Base-by-base conservation (phyloP, 331 rosid genomes). In the Ulmus americana region DNA sequence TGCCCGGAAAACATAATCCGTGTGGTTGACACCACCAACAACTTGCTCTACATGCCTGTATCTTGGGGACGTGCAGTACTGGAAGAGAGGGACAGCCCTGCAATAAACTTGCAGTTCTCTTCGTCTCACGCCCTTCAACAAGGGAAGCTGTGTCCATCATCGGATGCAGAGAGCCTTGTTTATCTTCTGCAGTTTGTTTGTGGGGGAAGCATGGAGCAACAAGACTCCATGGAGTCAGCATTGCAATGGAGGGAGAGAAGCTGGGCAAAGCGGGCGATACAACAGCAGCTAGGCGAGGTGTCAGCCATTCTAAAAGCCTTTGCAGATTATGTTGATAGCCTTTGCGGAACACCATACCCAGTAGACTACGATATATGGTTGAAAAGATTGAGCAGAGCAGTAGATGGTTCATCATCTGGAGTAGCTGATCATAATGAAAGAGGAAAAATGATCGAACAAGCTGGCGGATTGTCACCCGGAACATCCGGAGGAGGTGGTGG, bases 261-360 rank as follows among this genome's bases (percentile, higher is more conserved):
- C 81, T 88, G 95, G 95, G 79, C 77, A 0, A 83, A 80, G 74
- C 86, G 95, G 4, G 5, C 52, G 28, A 75, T 88, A n/a, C 95
- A 88, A 70, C 88, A 85, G 48, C 78, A 81, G 80, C 84, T 88
- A 0, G 95, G 95, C 10, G 78, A 83, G 68, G 86, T 81, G 71
- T 88, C 95, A 58, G 77, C 92, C 22, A 63, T 88, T 1, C 76
- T 88, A 54, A 88, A 88, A 72, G 95, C 90, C 58, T 88, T 88
- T 76, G 95, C 95, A 7, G 95, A 88, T 57, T 88, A 88, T 63
- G 95, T 85, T 47, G 95, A 88, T 70, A 88, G 95, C 56, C 88
- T 85, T 39, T 88, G 88, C 56, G 95, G 95, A 65, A 88, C 95
- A 5, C 92, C 92, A 15, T 88, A 88, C 59, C 83, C 83, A 11